Base-by-base conservation (phyloP, 768 basidiomycete species). In the Hericium alpestre region DNA sequence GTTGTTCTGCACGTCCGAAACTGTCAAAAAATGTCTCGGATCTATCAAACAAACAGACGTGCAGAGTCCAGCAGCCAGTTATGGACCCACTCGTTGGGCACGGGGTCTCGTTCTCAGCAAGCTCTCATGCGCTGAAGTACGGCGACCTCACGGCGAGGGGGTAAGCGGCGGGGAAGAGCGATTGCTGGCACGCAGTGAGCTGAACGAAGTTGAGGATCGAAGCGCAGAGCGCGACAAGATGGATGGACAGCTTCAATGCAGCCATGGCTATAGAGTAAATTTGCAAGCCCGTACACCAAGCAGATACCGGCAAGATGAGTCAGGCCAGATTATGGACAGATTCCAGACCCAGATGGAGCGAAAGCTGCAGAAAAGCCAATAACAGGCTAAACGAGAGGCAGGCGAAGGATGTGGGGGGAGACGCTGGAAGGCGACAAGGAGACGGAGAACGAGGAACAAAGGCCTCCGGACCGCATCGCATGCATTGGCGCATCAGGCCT, bases 121-220 rank as follows among this genome's bases (percentile, higher is more conserved):
- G 11, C 11, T 55, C 41, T 66, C 67, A 69, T 41, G 53, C 56
- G 12, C 56, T 65, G 25, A 67, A 51, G 51, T 65, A 66, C 15
- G 67, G 66, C 11, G 66, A 65, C n/a, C 66, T 63, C 20, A 67
- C 61, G 15, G 63, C 59, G 18, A 69, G 60, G 37, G 67, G 67
- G 37, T 66, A 46, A 47, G 61, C 59, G 11, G 62, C 50, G 5
- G 67, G 67, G 39, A 61, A 61, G 58, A 65, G 47, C 0, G 63
- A 32, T 25, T 59, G 57, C 47, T 52, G 55, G 16, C 41, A 10
- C 20, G 13, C 15, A 43, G 20, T 4, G 41, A 43, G 41, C 41
- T 20, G 41, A 43, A 43, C 41, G 13, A 15, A 13, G 41, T 6
- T 13, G 15, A 43, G 41, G 20, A 43, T 15, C 41, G 41, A 43